Evolutionary conservation across 1,284 basidiomycete species (phyloP), one percentile per base, ranked within the genome.

Genomic region (Ganoderma sinense): DNA sequence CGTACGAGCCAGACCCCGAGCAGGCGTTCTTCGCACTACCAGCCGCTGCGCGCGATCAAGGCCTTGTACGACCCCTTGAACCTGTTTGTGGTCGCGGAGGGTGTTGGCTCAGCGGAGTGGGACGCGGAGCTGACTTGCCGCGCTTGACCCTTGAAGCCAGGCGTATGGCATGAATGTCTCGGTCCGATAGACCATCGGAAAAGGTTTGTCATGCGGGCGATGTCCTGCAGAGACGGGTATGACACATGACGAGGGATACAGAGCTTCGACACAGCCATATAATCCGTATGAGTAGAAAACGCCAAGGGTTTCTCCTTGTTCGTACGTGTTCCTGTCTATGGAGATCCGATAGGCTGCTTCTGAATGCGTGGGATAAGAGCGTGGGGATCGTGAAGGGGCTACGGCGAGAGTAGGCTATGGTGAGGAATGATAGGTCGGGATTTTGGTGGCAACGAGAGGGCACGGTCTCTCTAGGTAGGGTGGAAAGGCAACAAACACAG

Each of bases 11-110:
- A 5, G 72, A 86, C 62, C 82, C 79, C 71, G 76, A 82, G 72
- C 71, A 79, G 1, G 78, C 82, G 0, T 87, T 85, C 76, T 88
- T 85, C 68, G 1, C 84, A 87, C 69, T 87, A 87, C 66, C 33
- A 74, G 4, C 71, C 71, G 31, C 71, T 87, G 59, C 81, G 80
- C 68, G 72, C 62, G 1, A 84, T 88, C 77, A 87, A 87, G 75
- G 65, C 76, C 20, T 80, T 74, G 65, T 84, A 87, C 69, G 86
- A 88, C 73, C 82, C 84, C 0, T 62, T 77, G 8, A 79, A 79
- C 58, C 69, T 87, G n/a, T 88, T 87, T 72, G 74, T 84, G 26
- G 83, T 86, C 20, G 70, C 75, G 0, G 76, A 80, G 59, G 86
- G 86, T 1, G 84, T 87, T 4, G 84, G 84, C 2, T 84, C 83